phyloP scores from a whole-genome alignment of 768 basidiomycete species.

The Tulasnella sp. region DNA sequence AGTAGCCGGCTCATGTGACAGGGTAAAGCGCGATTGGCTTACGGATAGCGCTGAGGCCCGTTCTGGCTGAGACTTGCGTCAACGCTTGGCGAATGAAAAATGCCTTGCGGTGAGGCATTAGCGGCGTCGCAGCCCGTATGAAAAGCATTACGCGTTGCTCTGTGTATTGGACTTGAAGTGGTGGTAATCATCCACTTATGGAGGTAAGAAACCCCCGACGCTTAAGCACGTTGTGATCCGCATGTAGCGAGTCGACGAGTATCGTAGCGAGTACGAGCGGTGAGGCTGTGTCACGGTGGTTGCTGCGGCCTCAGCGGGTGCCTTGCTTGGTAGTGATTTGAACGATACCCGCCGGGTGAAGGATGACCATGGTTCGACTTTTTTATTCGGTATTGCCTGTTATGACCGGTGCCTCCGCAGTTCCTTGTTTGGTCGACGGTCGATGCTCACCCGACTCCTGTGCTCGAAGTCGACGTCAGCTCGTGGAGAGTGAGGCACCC shows the following conservation, averaged over 20 bases:
- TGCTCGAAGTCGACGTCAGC: neutral
- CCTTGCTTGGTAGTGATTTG: neutral
- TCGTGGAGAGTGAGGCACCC: neutral
- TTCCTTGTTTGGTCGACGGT: neutral
- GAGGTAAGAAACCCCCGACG: neutral
- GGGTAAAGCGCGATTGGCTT: neutral
- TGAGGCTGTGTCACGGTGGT: neutral
- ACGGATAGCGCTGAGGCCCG: neutral
- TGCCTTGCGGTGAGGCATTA: neutral
- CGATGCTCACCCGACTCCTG: neutral
- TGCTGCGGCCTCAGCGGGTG: neutral
- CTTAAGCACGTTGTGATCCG: neutral
- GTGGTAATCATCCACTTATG: neutral
- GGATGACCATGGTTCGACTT: neutral
- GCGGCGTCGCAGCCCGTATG: neutral
- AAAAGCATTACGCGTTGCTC: neutral
- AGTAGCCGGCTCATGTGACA: neutral
- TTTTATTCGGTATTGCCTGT: neutral
- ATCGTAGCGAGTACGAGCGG: neutral
- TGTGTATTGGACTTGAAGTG: neutral
- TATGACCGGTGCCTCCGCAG: conserved; percentile 2
- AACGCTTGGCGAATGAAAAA: neutral
- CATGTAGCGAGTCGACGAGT: neutral
- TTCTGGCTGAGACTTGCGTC: neutral
- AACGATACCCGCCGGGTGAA: neutral